Percentiles rank a stretch among this genome's conserved stretches.
Conservation (phyloP, 2,329 filamentous ascomycete genomes). For the Venturiaceae sp. region DNA sequence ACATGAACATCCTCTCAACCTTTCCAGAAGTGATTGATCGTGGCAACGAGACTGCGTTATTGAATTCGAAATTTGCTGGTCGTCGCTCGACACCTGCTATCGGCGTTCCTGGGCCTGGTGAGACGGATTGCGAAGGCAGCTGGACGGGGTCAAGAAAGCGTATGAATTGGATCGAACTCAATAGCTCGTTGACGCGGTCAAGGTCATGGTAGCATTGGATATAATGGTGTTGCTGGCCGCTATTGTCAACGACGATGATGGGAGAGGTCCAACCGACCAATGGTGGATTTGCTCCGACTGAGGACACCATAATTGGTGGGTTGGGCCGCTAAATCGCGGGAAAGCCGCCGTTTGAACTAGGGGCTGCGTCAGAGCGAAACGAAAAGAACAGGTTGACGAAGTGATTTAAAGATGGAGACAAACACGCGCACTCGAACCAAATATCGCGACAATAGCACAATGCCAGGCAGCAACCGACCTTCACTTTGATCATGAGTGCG, state of each 20-base stretch:
- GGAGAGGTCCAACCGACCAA: not conserved
- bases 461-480: not conserved
- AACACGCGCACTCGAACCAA: not conserved
- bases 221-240: not conserved
- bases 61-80: not conserved
- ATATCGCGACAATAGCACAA: not conserved
- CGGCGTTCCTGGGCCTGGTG: not conserved
- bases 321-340: not conserved
- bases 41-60: not conserved
- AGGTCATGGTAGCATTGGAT: not conserved
- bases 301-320: not conserved
- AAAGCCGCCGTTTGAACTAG: not conserved
- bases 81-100: constrained; percentile 6
- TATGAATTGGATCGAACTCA: not conserved
- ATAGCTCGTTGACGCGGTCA: not conserved
- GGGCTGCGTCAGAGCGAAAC: not conserved
- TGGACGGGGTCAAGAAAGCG: not conserved
- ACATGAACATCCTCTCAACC: not conserved
- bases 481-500: not conserved
- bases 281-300: not conserved
- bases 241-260: too few species aligned
- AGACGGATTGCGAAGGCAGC: not conserved
- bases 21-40: not conserved
- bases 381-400: not conserved
- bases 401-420: not conserved